Evolutionary conservation across 2,329 filamentous ascomycete species (phyloP).

Genomic region (Colletotrichum aenigma): DNA sequence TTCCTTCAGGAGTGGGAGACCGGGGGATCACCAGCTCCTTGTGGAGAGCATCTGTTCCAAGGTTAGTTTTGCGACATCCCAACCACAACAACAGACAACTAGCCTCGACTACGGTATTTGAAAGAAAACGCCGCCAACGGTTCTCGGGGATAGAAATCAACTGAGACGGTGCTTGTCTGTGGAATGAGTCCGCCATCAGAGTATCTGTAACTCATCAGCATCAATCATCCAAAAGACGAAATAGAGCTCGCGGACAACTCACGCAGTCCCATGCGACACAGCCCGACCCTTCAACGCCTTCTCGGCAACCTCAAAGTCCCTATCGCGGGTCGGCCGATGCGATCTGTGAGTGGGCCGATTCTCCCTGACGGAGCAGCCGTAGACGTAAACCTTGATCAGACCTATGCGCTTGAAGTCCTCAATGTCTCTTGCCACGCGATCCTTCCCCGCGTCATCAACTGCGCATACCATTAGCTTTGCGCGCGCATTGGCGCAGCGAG

Average conservation of each 20-base stretch:
- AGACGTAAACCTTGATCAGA: conserved; percentile 22
- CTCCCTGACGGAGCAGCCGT: background rate
- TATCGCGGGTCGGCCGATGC: background rate
- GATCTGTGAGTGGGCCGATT: background rate
- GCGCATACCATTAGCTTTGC: background rate
- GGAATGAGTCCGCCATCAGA: background rate
- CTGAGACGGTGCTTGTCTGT: background rate
- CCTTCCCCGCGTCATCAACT: conserved; percentile 17
- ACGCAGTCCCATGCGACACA: conserved; percentile 25
- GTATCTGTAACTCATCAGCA: background rate
- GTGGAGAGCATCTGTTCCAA: conserved; percentile 22
- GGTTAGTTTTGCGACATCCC: background rate
- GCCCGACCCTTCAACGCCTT: conserved; percentile 23
- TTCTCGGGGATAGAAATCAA: conserved; percentile 1
- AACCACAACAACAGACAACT: background rate
- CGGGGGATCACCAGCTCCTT: conserved; percentile 22
- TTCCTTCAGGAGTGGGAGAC: conserved; percentile 17
- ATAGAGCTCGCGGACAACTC: background rate
- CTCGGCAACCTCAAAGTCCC: conserved; percentile 4
- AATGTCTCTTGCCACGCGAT: conserved; percentile 3
- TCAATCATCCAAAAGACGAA: background rate
- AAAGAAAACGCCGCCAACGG: conserved; percentile 23
- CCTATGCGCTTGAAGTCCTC: conserved; percentile 20
- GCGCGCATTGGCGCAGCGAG: background rate
- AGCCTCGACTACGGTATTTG: conserved; percentile 27